phyloP scores from a whole-genome alignment of 2,329 filamentous ascomycete species.

The Alternaria arbusti region DNA sequence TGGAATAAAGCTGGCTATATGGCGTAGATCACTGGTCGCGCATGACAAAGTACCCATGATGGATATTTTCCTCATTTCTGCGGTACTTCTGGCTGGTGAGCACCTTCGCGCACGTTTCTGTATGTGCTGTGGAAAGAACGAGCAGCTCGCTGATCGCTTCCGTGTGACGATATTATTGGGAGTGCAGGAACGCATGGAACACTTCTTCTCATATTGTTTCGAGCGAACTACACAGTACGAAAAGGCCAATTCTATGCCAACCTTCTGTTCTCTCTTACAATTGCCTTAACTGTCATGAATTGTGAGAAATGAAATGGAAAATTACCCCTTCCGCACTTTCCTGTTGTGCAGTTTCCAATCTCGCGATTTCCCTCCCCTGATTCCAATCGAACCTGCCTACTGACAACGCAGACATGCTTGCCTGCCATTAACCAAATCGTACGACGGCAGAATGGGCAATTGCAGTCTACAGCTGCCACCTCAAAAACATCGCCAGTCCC shows the following conservation, averaged over 20 bases:
- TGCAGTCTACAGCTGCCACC: no score
- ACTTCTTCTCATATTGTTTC: not conserved
- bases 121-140: not conserved
- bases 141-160: not conserved
- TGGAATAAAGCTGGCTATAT: constrained; percentile 22
- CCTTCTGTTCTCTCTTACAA: no score
- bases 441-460: no score
- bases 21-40: constrained; percentile 1
- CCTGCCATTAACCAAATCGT: no score
- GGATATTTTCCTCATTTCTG: not conserved
- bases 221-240: not conserved
- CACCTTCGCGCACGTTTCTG: not conserved
- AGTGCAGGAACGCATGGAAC: not conserved
- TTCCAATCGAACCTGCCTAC: no score
- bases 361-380: no score
- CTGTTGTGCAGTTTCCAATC: no score
- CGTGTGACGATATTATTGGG: not conserved
- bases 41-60: not conserved
- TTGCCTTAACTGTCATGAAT: no score
- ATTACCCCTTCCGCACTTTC: no score
- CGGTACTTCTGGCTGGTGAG: not conserved
- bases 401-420: no score
- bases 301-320: no score
- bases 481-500: no score
- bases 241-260: not conserved